Conservation (phyloP, 2,329 filamentous ascomycete species). For the Fusarium sp. region DNA sequence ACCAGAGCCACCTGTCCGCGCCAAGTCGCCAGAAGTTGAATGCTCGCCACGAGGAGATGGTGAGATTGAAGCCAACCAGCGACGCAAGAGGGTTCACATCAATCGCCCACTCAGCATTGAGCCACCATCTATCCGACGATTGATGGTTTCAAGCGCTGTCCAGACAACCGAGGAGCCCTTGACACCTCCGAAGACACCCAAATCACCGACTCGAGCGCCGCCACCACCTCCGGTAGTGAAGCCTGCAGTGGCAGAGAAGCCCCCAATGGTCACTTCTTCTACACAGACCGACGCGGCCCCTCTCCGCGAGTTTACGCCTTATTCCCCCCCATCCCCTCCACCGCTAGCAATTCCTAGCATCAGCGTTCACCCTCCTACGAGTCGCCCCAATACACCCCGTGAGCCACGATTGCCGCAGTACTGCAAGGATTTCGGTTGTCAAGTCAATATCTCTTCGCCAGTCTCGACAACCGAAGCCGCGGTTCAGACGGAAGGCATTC, state of each 20-base stretch:
- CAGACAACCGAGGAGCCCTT: constrained; percentile 75
- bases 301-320: constrained; percentile 11
- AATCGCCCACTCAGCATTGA: constrained; percentile 67
- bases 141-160: constrained; percentile 76
- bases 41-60: constrained; percentile 62
- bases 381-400: constrained; percentile 84
- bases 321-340: constrained; percentile 49
- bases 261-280: constrained; percentile 67
- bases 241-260: constrained; percentile 54
- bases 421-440: constrained; percentile 85
- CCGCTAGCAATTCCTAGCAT: constrained; percentile 83
- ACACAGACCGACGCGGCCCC: constrained; percentile 72
- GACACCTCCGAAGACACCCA: constrained; percentile 77
- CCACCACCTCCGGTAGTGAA: constrained; percentile 54
- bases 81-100: constrained; percentile 77
- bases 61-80: constrained; percentile 82
- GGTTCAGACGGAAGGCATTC: constrained; percentile 92
- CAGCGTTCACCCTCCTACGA: constrained; percentile 89
- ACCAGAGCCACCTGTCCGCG: constrained; percentile 59
- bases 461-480: constrained; percentile 53
- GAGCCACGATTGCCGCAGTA: constrained; percentile 84
- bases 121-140: constrained; percentile 54
- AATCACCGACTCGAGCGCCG: constrained; percentile 61
- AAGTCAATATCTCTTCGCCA: constrained; percentile 69
- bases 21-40: constrained; percentile 61